These are phyloP conservation scores for Sporothrix dimorphospora DNA, from an alignment of 2,329 filamentous ascomycete genomes.

Conservation along the genomic window DNA sequence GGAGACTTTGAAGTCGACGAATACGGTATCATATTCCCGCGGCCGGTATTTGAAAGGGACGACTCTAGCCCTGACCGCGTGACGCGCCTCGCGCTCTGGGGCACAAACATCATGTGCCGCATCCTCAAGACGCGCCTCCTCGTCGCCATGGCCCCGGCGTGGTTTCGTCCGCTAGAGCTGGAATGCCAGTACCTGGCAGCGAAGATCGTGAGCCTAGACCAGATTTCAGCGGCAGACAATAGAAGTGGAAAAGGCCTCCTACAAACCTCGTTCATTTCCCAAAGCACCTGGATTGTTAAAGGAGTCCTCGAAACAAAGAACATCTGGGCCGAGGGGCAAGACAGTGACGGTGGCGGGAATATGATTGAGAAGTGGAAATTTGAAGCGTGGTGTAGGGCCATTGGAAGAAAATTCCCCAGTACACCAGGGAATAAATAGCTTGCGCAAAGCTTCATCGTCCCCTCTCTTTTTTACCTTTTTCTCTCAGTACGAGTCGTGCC, in stretches of 20 bases:
- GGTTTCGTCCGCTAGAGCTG: background rate
- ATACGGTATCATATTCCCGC: slow-evolving; percentile 8
- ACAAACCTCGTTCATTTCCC: background rate
- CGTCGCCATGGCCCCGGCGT: background rate
- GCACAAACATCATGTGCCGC: slow-evolving; percentile 17
- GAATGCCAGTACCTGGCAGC: slow-evolving; percentile 22
- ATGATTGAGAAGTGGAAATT: slow-evolving; percentile 24
- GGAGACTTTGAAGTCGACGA: background rate
- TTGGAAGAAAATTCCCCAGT: slow-evolving; percentile 1
- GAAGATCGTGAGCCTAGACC: too few relatives aligned
- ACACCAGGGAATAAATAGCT: too few relatives aligned
- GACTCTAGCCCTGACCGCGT: background rate
- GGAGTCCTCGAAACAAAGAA: background rate
- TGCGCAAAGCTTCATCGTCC: too few relatives aligned
- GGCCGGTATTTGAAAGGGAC: too few relatives aligned
- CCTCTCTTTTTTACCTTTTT: too few relatives aligned
- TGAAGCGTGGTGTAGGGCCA: slow-evolving; percentile 18
- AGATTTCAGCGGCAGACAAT: too few relatives aligned
- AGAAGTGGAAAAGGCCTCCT: too few relatives aligned
- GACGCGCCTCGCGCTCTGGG: slow-evolving; percentile 14
- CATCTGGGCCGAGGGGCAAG: background rate
- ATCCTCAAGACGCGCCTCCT: slow-evolving; percentile 19
- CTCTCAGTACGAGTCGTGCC: too few relatives aligned
- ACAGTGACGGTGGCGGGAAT: background rate
- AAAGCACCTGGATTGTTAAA: background rate